These are phyloP conservation scores for Colletotrichum tofieldiae DNA, from an alignment of 2,329 filamentous ascomycete genomes.

Conservation along the genomic window DNA sequence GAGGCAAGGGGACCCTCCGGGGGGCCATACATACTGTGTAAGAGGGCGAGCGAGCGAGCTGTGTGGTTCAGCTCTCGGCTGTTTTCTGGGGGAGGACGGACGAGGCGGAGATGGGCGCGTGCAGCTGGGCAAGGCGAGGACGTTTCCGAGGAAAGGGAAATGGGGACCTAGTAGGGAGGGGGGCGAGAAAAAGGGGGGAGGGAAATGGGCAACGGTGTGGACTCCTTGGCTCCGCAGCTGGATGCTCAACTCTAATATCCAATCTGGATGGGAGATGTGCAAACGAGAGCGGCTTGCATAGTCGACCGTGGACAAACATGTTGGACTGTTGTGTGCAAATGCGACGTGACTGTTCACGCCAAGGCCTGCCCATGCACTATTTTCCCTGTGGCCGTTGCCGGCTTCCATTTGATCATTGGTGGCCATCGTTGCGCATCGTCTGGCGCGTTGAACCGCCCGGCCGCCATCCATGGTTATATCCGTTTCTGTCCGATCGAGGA, in stretches of 20 bases:
- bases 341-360: not conserved
- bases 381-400: not conserved
- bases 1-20: not conserved
- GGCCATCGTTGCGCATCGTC: not conserved
- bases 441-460: not conserved
- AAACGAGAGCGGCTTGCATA: not conserved
- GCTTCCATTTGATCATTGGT: not conserved
- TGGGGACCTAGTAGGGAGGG: not conserved
- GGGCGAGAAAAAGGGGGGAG: slow-evolving; percentile 3
- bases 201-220: slow-evolving; percentile 3
- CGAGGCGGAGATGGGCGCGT: not conserved
- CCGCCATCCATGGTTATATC: not conserved
- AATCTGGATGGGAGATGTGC: not conserved
- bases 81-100: not conserved
- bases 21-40: not conserved
- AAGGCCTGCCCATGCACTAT: not conserved
- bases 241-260: not conserved
- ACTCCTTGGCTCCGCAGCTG: not conserved
- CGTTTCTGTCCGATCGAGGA: not conserved
- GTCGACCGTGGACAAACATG: not conserved
- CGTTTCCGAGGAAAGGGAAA: not conserved
- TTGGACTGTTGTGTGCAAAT: not conserved
- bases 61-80: not conserved
- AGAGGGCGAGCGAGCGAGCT: not conserved
- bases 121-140: not conserved